Evolutionary conservation across 257 asterid genomes (phyloP).

Genomic region (Thymus mandschuricus): DNA sequence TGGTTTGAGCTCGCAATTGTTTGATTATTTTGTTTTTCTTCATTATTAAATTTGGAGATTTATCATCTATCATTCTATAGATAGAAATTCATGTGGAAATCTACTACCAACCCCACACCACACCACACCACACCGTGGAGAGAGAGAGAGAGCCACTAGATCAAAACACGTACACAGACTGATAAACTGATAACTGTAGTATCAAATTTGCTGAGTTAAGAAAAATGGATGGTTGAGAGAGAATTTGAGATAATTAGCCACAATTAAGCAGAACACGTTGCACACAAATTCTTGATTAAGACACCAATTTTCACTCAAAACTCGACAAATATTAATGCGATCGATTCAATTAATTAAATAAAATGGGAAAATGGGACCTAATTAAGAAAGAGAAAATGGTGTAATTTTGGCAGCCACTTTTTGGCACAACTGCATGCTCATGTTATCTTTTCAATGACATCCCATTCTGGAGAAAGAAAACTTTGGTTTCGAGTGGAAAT

Average conservation of each 20-base stretch:
- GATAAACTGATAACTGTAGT: not conserved
- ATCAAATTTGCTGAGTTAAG: not conserved
- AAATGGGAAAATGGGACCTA: constrained; percentile 4
- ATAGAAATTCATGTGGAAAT: not conserved
- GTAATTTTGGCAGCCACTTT: constrained; percentile 22
- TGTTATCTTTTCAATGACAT: constrained; percentile 15
- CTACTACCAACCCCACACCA: not conserved
- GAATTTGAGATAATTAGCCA: constrained; percentile 19
- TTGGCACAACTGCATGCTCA: constrained; percentile 27
- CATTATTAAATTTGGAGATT: not conserved
- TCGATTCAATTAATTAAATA: not conserved
- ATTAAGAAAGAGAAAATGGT: not conserved
- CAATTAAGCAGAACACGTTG: constrained; percentile 21
- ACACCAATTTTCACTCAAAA: constrained; percentile 16
- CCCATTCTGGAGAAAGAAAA: not conserved
- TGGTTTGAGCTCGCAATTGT: not conserved
- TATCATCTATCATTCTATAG: not conserved
- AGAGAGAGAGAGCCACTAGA: not conserved
- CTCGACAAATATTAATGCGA: constrained; percentile 1
- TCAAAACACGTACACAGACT: not conserved
- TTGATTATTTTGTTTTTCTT: not conserved
- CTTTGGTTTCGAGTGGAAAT: constrained; percentile 27
- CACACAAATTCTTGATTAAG: constrained; percentile 9
- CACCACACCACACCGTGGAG: not conserved
- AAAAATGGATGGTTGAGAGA: constrained; percentile 34